A percentile compares a stretch with the other conserved stretches of the same genome.
Evolutionary conservation across 2,329 filamentous ascomycete species (phyloP).

Genomic region (Pseudopyrenochaeta lycopersici): DNA sequence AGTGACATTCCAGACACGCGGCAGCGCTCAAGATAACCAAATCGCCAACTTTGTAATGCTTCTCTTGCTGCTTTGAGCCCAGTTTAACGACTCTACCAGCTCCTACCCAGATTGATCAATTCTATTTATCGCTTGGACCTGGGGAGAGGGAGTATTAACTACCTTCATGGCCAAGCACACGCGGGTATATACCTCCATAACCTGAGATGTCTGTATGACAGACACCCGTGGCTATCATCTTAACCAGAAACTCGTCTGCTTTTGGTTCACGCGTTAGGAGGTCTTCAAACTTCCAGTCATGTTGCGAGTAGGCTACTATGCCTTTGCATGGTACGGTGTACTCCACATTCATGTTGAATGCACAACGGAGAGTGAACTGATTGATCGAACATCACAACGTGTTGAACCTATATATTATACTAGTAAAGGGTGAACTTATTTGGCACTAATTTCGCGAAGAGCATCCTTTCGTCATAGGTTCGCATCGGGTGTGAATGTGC

Average conservation of each 20-base stretch:
- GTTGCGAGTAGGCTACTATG: constrained; percentile 23
- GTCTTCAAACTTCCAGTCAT: constrained; percentile 22
- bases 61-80: constrained; percentile 49
- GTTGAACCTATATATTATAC: no score
- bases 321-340: constrained; percentile 23
- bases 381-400: no score
- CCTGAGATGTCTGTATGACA: constrained; percentile 62
- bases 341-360: neutral
- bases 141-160: neutral
- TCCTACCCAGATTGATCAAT: constrained; percentile 31
- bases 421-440: no score
- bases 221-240: constrained; percentile 64
- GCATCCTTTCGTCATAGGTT: no score
- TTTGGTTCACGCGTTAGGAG: constrained; percentile 37
- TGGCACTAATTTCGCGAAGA: no score
- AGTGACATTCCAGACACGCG: constrained; percentile 56
- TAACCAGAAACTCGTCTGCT: constrained; percentile 61
- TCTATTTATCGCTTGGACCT: neutral
- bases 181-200: constrained; percentile 49
- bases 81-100: constrained; percentile 59
- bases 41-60: constrained; percentile 54
- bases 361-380: no score
- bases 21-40: constrained; percentile 60
- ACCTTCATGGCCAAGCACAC: constrained; percentile 64
- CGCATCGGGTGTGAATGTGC: no score